Base-by-base conservation (phyloP, 2,329 filamentous ascomycete genomes). In the Cyphellophora attinorum region DNA sequence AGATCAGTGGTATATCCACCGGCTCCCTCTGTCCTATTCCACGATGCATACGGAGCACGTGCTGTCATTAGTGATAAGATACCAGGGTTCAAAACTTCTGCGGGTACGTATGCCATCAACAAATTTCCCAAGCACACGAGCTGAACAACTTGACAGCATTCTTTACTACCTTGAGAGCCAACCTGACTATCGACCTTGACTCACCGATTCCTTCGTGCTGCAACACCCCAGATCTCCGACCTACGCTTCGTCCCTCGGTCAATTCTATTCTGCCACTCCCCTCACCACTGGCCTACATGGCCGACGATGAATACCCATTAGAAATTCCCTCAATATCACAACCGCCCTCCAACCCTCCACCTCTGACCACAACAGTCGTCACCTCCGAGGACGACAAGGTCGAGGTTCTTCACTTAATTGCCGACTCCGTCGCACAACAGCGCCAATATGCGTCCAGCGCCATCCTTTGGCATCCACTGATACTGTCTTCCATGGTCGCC, bases 361-460 rank as follows among this genome's bases (percentile, higher is more conserved):
- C 54, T n/a, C 48, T 60, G 15, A 49, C 40, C 29, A 53, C 51
- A 27, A 44, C 43, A 35, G 40, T 47, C 10, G 51, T 50, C 35
- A 34, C 41, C 5, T 42, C 45, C 17, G 45, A 72, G 44, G 67
- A 69, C 33, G 80, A 86, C 54, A 76, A 79, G 52, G 61, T 76
- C 43, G 69, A 76, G 37, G 79, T 79, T 12, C 66, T 93, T 33
- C 72, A 73, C 43, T 72, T 93, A 13, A 70, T 93, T 25, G 80
- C 85, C 41, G 84, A 89, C 58, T 85, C 79, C 39, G 74, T 93
- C 32, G 82, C 84, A 21, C 81, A 93, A 59, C 85, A 91, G 65
- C 76, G 81, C 42, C 79, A 85, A 53, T 61, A 70, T 6, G 76
- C 82, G 13, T 73, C 76, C 27, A 62, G 64, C 35, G 62, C 73